Percentiles rank a stretch among this genome's conserved stretches.
Evolutionary conservation across 352 stramenopile genomes (phyloP).

Genomic region (Globisporangium cederbergense): DNA sequence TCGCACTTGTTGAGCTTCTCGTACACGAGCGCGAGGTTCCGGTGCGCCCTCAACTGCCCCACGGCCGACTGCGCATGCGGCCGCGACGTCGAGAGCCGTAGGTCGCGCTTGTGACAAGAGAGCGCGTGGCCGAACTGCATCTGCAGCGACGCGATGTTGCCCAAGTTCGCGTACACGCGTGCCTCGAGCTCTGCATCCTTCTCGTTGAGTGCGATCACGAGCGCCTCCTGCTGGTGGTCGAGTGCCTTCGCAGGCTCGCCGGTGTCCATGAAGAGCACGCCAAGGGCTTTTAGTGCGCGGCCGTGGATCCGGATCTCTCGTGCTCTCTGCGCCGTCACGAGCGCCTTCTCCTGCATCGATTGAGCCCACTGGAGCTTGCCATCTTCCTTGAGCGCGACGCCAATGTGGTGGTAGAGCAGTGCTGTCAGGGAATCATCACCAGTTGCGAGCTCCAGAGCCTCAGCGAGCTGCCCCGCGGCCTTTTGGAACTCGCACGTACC

Average conservation of each 20-base stretch:
- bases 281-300: constrained; percentile 60
- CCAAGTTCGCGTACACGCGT: constrained; percentile 73
- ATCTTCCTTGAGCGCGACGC: constrained; percentile 65
- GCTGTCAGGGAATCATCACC: constrained; percentile 27
- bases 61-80: constrained; percentile 51
- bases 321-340: constrained; percentile 38
- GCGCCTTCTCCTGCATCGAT: constrained; percentile 46
- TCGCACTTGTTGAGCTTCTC: constrained; percentile 43
- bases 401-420: constrained; percentile 66
- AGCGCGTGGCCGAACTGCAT: constrained; percentile 55
- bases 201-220: constrained; percentile 42
- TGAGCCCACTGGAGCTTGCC: constrained; percentile 31
- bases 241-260: constrained; percentile 39
- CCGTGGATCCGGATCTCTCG: constrained; percentile 41
- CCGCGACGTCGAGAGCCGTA: constrained; percentile 27
- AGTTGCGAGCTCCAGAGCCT: constrained; percentile 28
- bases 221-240: constrained; percentile 61
- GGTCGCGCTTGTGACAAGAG: constrained; percentile 58
- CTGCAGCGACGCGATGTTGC: constrained; percentile 59
- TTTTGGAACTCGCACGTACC: constrained; percentile 27
- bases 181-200: constrained; percentile 65
- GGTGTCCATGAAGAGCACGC: constrained; percentile 51
- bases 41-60: constrained; percentile 54
- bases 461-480: constrained; percentile 34
- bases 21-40: constrained; percentile 68